Percentiles rank a stretch among this genome's conserved stretches.
phyloP scores from a whole-genome alignment of 768 basidiomycete genomes.

The Fomitopsis serialis region DNA sequence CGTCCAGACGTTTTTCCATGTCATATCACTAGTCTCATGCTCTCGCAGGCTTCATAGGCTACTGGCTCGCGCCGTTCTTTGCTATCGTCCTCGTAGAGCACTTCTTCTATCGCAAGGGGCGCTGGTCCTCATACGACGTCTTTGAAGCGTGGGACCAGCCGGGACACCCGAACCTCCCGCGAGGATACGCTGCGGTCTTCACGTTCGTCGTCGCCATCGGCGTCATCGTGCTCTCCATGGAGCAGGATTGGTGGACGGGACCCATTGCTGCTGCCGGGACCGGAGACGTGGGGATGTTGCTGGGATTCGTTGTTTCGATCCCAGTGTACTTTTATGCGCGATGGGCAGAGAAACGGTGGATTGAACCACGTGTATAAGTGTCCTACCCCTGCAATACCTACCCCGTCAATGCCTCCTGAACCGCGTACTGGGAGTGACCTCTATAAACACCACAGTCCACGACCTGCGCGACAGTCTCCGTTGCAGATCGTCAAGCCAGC shows the following conservation, averaged over 20 bases:
- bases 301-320: conserved; percentile 33
- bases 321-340: conserved; percentile 13
- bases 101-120: conserved; percentile 33
- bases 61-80: conserved; percentile 34
- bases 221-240: conserved; percentile 40
- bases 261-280: conserved; percentile 38
- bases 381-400: too few species aligned
- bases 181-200: conserved; percentile 34
- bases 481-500: too few species aligned
- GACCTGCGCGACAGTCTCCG: too few species aligned
- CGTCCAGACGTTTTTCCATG: conserved; percentile 1
- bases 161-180: conserved; percentile 29
- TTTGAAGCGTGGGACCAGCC: conserved; percentile 31
- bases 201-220: conserved; percentile 34
- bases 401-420: too few species aligned
- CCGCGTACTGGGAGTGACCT: too few species aligned
- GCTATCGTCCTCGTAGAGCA: conserved; percentile 39
- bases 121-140: conserved; percentile 30
- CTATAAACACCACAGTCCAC: too few species aligned
- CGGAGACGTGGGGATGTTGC: conserved; percentile 42
- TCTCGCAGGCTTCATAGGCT: conserved; percentile 37
- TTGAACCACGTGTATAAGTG: too few species aligned
- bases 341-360: conserved; percentile 10
- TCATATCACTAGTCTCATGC: background rate
- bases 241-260: conserved; percentile 46